Base-by-base conservation (phyloP, 192 early-diverging fungal species). In the Umbelopsis sp. region DNA sequence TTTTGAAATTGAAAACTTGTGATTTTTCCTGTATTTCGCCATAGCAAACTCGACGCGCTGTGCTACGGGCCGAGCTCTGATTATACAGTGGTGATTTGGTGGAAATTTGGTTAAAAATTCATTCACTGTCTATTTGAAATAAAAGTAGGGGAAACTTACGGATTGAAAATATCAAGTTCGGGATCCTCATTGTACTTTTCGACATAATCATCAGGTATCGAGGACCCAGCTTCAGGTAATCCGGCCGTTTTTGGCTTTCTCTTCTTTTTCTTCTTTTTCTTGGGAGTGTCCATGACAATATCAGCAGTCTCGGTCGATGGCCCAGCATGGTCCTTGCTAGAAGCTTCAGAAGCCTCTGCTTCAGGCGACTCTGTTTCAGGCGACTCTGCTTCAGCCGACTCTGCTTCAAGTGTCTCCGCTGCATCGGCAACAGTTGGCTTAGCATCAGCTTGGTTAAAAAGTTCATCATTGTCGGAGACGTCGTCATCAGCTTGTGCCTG, bases 11-110 rank as follows among this genome's bases (percentile, higher is more conserved):
- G 23, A 74, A 35, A 88, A 86, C 61, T 79, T 82, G 37, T 84
- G 84, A 27, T 85, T 88, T 48, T 86, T 83, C 44, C 79, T 78
- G 65, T 84, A 88, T 44, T 77, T 78, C 37, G 78, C 78, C 35
- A 88, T 73, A 0, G 86, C 86, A 66, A 76, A 65, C 55, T 84
- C 86, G 5, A 88, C 77, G 22, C 86, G 76, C 35, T 84, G 78
- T 1, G 78, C 75, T 9, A 80, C 35, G 10, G 85, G 75, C 35
- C 70, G 72, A 18, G 74, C 70, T 9, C 86, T 88, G 37, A 2
- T 11, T n/a, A 18, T 69, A 66, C 18, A n/a, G 25, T 49, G 46
- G 12, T 33, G 47, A 8, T 45, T 49, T 2, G 45, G n/a, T 37
- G 45, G 23, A 64, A 20, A 13, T 20, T 16, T n/a, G n/a, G n/a